Percentiles rank a stretch among this genome's conserved stretches.
Conservation (phyloP, 106 monocot genomes). For the Triglochin maritima region DNA sequence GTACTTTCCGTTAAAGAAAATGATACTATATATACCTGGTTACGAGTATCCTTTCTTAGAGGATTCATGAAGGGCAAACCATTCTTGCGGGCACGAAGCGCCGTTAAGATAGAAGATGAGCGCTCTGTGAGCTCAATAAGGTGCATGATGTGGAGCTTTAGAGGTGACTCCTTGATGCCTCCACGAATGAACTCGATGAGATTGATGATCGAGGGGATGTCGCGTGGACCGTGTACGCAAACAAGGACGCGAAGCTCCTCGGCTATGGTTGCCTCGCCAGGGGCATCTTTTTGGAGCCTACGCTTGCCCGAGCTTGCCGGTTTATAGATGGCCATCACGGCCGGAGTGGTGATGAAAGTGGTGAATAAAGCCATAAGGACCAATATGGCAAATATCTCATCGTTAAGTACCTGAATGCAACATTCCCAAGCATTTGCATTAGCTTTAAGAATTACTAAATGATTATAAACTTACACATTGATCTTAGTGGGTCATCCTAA, state of each 20-base stretch:
- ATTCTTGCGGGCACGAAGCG: conserved; percentile 35
- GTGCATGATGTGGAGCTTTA: conserved; percentile 57
- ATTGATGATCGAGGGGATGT: conserved; percentile 60
- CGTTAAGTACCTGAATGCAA: conserved; percentile 47
- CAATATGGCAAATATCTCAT: conserved; percentile 70
- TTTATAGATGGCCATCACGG: conserved; percentile 73
- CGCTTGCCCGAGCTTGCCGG: conserved; percentile 48
- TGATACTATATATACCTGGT: conserved; percentile 4
- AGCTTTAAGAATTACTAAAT: too few species aligned
- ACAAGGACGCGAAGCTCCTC: conserved; percentile 67
- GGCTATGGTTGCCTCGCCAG: conserved; percentile 8
- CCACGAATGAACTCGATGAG: conserved; percentile 78
- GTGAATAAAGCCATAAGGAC: conserved; percentile 92
- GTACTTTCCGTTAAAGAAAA: not conserved
- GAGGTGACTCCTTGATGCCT: conserved; percentile 14
- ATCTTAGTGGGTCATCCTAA: too few species aligned
- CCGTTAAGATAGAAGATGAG: conserved; percentile 40
- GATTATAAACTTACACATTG: too few species aligned
- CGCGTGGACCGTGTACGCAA: conserved; percentile 53
- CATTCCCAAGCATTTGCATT: not conserved
- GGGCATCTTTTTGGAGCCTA: conserved; percentile 29
- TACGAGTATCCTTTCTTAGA: conserved; percentile 10
- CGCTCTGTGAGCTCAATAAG: conserved; percentile 60
- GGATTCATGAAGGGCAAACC: conserved; percentile 41
- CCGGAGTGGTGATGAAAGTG: conserved; percentile 78